A percentile compares a stretch with the other conserved stretches of the same genome.
Evolutionary conservation across 1,139 yeast species (phyloP).

Genomic region (Zygoascus sp.): DNA sequence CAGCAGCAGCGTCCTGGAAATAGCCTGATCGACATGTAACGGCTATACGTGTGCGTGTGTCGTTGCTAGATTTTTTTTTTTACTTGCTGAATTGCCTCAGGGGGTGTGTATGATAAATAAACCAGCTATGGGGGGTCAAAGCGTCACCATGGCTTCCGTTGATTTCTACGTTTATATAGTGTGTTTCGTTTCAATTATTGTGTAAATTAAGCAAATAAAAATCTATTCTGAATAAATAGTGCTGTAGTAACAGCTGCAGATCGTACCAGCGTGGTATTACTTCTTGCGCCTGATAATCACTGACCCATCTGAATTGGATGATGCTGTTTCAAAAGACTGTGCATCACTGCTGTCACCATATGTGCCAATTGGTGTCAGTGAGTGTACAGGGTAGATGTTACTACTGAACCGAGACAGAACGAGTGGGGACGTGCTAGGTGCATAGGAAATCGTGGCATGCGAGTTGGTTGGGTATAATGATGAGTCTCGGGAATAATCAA

Average conservation of each 20-base stretch:
- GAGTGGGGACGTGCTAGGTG: background rate
- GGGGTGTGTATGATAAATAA: too few relatives aligned
- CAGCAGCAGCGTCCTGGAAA: constrained; percentile 11
- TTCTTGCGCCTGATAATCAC: constrained; percentile 9
- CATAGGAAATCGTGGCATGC: background rate
- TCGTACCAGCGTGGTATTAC: background rate
- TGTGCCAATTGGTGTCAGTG: constrained; percentile 2
- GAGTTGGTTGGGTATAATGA: constrained; percentile 6
- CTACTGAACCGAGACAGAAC: constrained; percentile 1
- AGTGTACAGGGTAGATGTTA: constrained; percentile 5
- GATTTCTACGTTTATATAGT: background rate
- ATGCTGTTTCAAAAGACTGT: constrained; percentile 3
- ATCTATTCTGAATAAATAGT: background rate
- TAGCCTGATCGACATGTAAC: constrained; percentile 11
- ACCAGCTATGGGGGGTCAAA: too few relatives aligned
- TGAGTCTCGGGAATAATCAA: constrained; percentile 6
- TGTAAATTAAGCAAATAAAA: constrained; percentile 1
- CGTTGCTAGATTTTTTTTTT: background rate
- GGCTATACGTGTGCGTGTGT: background rate
- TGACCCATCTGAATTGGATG: constrained; percentile 2
- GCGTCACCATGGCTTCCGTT: too few relatives aligned
- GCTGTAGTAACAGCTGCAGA: too few relatives aligned
- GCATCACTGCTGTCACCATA: background rate
- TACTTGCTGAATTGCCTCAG: background rate
- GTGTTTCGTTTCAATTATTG: background rate